These are phyloP conservation scores for Oryza glumipatula DNA, from an alignment of 176 grass and related monocot species.

Conservation along the genomic window DNA sequence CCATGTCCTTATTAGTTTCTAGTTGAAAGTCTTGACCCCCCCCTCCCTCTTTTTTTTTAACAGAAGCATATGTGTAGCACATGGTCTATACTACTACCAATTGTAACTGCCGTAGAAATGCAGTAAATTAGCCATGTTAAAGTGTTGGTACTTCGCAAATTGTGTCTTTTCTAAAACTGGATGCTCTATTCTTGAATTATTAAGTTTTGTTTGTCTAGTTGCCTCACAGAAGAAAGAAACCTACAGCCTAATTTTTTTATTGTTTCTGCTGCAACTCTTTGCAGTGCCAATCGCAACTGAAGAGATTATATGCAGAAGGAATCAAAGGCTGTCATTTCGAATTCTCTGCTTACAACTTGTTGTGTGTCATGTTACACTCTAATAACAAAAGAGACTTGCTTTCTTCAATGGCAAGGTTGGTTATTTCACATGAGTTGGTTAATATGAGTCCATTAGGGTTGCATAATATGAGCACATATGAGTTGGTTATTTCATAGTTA, in stretches of 20 bases:
- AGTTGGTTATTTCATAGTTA: constrained; percentile 35
- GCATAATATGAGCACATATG: constrained; percentile 5
- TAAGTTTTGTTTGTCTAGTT: not conserved
- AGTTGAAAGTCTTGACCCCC: not conserved
- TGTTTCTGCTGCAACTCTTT: constrained; percentile 38
- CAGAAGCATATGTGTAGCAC: not conserved
- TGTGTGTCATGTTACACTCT: constrained; percentile 75
- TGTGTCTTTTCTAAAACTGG: constrained; percentile 12
- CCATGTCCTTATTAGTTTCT: not conserved
- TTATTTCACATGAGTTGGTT: not conserved
- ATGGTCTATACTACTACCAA: not conserved
- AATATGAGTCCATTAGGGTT: constrained; percentile 18
- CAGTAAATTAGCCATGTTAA: not conserved
- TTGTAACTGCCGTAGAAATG: constrained; percentile 6
- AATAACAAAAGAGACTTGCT: constrained; percentile 83
- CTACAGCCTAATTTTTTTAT: constrained; percentile 28
- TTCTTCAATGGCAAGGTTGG: constrained; percentile 81
- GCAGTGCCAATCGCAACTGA: constrained; percentile 94
- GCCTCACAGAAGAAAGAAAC: constrained; percentile 11
- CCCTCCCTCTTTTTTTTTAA: not conserved
- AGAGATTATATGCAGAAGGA: constrained; percentile 77
- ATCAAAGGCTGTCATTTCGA: constrained; percentile 74
- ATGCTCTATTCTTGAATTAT: constrained; percentile 18
- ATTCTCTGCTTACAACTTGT: constrained; percentile 89
- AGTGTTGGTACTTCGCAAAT: not conserved